A percentile compares a stretch with the other conserved stretches of the same genome.
Evolutionary conservation across 2,329 filamentous ascomycete species (phyloP).

Genomic region (Arthroderma sp.): DNA sequence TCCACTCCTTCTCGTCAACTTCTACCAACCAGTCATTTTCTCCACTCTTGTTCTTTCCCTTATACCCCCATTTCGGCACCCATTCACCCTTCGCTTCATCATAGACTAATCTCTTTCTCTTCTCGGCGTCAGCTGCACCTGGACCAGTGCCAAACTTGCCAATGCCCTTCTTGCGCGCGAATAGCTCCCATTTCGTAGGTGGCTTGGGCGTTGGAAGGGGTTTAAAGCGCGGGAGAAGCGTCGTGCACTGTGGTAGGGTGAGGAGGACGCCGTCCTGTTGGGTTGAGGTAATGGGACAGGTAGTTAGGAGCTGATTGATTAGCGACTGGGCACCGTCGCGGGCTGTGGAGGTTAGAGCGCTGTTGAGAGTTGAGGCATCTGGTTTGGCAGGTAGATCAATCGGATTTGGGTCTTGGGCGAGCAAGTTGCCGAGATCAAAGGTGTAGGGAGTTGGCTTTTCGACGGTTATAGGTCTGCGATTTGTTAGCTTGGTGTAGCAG

Average conservation of each 20-base stretch:
- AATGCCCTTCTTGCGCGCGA: constrained; percentile 94
- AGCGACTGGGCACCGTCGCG: constrained; percentile 84
- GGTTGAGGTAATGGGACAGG: constrained; percentile 62
- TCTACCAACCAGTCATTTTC: constrained; percentile 85
- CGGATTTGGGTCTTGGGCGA: constrained; percentile 79
- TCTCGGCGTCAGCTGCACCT: constrained; percentile 50
- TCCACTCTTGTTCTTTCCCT: constrained; percentile 73
- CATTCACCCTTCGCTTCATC: constrained; percentile 77
- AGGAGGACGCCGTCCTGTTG: constrained; percentile 58
- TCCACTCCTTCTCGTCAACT: constrained; percentile 65
- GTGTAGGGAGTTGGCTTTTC: constrained; percentile 79
- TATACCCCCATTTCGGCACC: constrained; percentile 91
- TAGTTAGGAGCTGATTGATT: constrained; percentile 86
- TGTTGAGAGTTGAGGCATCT: constrained; percentile 39
- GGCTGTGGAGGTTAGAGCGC: constrained; percentile 56
- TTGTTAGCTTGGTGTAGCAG: constrained; percentile 5
- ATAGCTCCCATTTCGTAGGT: constrained; percentile 89
- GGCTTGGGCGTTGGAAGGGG: constrained; percentile 68
- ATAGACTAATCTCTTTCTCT: constrained; percentile 57
- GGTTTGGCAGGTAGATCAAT: constrained; percentile 42
- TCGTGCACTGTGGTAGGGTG: constrained; percentile 56
- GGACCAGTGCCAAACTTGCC: constrained; percentile 57
- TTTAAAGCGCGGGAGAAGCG: constrained; percentile 76
- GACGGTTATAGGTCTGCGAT: constrained; percentile 45
- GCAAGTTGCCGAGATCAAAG: constrained; percentile 79